Evolutionary conservation across 805 yeast species (phyloP).

Genomic region (Yarrowia osloensis): DNA sequence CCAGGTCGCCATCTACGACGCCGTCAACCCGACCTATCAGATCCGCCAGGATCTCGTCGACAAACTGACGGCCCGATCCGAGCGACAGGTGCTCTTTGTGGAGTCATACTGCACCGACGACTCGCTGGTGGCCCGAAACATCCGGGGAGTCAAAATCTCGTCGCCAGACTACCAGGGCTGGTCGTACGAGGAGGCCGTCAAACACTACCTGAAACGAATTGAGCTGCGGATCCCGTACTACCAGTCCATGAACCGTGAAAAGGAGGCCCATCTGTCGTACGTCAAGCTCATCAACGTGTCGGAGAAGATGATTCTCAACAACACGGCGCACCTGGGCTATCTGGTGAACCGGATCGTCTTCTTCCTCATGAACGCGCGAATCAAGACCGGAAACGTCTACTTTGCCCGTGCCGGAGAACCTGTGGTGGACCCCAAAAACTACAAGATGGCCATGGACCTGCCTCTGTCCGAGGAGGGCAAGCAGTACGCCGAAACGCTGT

Average conservation of each 20-base stretch:
- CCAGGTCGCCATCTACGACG: slow-evolving; percentile 95
- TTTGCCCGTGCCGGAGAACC: slow-evolving; percentile 64
- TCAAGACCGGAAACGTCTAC: slow-evolving; percentile 85
- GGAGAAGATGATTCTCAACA: slow-evolving; percentile 74
- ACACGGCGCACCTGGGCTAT: slow-evolving; percentile 77
- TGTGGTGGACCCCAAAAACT: slow-evolving; percentile 53
- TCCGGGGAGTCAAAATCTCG: slow-evolving; percentile 72
- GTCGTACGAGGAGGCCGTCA: slow-evolving; percentile 71
- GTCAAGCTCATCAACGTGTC: slow-evolving; percentile 91
- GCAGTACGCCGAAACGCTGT: slow-evolving; percentile 64
- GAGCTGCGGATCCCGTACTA: slow-evolving; percentile 66
- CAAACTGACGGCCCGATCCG: slow-evolving; percentile 52
- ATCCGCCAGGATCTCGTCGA: slow-evolving; percentile 63
- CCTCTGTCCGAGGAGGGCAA: slow-evolving; percentile 68
- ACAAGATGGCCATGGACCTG: slow-evolving; percentile 71
- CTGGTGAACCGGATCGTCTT: slow-evolving; percentile 87
- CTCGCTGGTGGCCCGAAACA: slow-evolving; percentile 67
- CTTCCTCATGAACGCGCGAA: slow-evolving; percentile 86
- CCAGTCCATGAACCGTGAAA: slow-evolving; percentile 59
- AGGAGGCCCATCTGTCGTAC: slow-evolving; percentile 61
- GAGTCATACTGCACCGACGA: slow-evolving; percentile 83
- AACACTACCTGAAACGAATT: slow-evolving; percentile 75
- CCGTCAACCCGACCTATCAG: slow-evolving; percentile 77
- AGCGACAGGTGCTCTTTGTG: slow-evolving; percentile 79
- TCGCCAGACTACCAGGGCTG: slow-evolving; percentile 86